Percentiles rank a stretch among this genome's conserved stretches.
These are phyloP conservation scores for Pyrenophora tritici-repentis DNA, from an alignment of 2,329 filamentous ascomycete species.

Conservation along the genomic window DNA sequence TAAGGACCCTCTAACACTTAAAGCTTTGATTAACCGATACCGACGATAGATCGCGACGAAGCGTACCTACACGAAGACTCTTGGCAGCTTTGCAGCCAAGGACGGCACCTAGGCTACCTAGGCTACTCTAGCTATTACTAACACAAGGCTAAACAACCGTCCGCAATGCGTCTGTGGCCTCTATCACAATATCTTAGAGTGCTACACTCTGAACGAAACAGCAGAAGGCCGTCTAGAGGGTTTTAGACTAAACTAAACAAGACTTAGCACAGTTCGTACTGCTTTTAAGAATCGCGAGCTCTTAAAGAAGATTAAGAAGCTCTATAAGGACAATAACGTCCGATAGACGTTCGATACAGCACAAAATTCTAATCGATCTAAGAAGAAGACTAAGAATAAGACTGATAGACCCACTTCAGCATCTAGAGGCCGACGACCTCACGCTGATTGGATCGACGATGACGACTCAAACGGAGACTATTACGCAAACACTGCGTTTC, in stretches of 20 bases:
- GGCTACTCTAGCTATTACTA: neutral
- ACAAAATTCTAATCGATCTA: too few relatives aligned
- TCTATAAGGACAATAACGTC: too few relatives aligned
- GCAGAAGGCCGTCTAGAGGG: neutral
- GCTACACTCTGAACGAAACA: neutral
- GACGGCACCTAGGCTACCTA: neutral
- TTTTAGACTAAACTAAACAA: neutral
- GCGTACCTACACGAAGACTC: neutral
- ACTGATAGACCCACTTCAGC: too few relatives aligned
- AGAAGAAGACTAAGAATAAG: too few relatives aligned
- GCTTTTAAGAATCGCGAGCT: neutral
- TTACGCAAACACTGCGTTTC: constrained; percentile 1
- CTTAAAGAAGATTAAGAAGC: neutral
- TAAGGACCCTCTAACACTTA: neutral
- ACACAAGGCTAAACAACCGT: neutral
- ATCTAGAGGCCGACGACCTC: too few relatives aligned
- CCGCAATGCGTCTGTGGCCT: neutral
- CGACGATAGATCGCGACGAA: neutral
- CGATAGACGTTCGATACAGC: too few relatives aligned
- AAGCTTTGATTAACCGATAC: neutral
- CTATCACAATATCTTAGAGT: neutral
- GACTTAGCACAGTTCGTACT: neutral
- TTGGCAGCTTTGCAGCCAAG: neutral
- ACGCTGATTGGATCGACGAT: too few relatives aligned
- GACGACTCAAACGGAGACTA: neutral